Conservation (phyloP, 2,329 filamentous ascomycete genomes). For the Colletotrichum plurivorum region DNA sequence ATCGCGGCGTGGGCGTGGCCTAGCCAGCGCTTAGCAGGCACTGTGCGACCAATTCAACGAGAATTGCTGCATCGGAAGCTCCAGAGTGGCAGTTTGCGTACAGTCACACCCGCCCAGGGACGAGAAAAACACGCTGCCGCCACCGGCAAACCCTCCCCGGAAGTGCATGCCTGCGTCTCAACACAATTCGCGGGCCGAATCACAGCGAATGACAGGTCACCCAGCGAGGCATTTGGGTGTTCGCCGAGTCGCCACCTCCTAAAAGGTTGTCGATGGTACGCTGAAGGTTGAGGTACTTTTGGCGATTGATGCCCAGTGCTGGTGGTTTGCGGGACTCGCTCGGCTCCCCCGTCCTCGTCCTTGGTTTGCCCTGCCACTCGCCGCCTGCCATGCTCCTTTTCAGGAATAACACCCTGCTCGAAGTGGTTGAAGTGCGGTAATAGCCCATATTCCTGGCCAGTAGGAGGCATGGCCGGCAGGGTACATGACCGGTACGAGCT, state of each 20-base stretch:
- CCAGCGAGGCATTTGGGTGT: conserved; percentile 7
- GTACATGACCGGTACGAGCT: conserved; percentile 18
- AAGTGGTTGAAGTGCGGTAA: conserved; percentile 6
- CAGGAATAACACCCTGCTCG: conserved; percentile 10
- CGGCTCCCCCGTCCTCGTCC: conserved; percentile 25
- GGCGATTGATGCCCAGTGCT: conserved; percentile 12
- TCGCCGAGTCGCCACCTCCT: conserved; percentile 23
- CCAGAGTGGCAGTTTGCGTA: conserved; percentile 10
- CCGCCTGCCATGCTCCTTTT: conserved; percentile 19
- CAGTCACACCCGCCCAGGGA: conserved; percentile 3
- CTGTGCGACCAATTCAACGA: conserved; percentile 39
- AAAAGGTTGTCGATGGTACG: conserved; percentile 31
- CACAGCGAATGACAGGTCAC: conserved; percentile 5
- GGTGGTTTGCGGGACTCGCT: conserved; percentile 4
- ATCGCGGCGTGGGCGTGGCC: neutral
- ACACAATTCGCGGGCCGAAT: conserved; percentile 28
- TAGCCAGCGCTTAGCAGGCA: neutral
- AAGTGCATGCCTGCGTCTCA: conserved; percentile 24
- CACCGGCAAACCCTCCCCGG: conserved; percentile 14
- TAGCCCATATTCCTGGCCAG: conserved; percentile 23
- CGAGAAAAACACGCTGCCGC: conserved; percentile 29
- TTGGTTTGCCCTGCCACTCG: neutral
- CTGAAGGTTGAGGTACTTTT: conserved; percentile 31
- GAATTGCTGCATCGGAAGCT: conserved; percentile 33
- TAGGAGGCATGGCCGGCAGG: conserved; percentile 21